Evolutionary conservation across 2,329 filamentous ascomycete species (phyloP).

Genomic region (Chaetomium globosum): DNA sequence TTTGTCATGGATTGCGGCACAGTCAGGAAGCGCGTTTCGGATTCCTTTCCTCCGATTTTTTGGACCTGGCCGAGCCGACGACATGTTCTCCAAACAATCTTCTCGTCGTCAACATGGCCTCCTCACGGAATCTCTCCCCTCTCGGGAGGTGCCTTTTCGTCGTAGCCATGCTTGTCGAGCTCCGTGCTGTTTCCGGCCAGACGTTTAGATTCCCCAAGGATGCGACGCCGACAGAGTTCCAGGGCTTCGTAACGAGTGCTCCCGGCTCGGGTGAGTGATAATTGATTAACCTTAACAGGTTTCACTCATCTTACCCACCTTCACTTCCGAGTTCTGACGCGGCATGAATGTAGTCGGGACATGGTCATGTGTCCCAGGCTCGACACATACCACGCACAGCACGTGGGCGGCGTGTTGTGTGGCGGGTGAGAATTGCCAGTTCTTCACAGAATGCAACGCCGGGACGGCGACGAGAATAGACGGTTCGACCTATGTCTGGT

Average conservation of each 20-base stretch:
- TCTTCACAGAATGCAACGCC: background rate
- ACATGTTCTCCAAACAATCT: background rate
- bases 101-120: background rate
- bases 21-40: conserved; percentile 2
- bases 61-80: background rate
- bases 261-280: background rate
- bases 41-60: background rate
- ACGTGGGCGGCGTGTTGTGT: conserved; percentile 10
- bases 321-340: background rate
- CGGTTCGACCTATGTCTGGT: conserved; percentile 9
- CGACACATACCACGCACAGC: conserved; percentile 7
- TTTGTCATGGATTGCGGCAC: conserved; percentile 3
- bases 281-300: background rate
- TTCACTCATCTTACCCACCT: background rate
- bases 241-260: conserved; percentile 1
- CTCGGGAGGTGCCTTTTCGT: conserved; percentile 4
- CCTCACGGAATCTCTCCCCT: background rate
- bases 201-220: conserved; percentile 1
- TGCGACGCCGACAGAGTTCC: conserved; percentile 4
- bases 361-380: conserved; percentile 10
- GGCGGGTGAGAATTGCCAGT: conserved; percentile 1
- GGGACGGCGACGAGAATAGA: conserved; percentile 6
- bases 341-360: background rate
- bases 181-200: background rate
- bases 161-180: background rate